Conservation (phyloP, 176 grass and related monocot genomes). For the Bromus sterilis region DNA sequence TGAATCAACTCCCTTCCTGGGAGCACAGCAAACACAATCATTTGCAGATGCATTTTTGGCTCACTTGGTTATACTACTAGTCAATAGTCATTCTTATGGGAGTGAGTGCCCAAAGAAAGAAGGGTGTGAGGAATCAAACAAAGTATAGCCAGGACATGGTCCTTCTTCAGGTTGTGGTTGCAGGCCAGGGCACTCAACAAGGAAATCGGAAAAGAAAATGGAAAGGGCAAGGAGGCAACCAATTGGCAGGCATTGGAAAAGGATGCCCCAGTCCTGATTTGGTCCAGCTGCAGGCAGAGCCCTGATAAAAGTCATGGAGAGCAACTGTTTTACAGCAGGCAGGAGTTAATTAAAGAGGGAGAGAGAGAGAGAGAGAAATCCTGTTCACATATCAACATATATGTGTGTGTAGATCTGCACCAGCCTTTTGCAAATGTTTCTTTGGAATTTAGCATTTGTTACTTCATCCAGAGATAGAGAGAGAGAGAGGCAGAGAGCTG, state of each 20-base stretch:
- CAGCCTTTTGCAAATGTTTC: neutral
- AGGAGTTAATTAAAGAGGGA: neutral
- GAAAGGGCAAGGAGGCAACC: constrained; percentile 23
- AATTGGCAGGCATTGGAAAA: constrained; percentile 31
- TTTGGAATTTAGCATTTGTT: neutral
- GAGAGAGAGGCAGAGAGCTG: neutral
- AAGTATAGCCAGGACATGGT: constrained; percentile 17
- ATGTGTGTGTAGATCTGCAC: neutral
- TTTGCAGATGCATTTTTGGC: neutral
- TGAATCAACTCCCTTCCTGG: neutral
- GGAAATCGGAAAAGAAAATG: constrained; percentile 17
- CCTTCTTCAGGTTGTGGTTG: constrained; percentile 21
- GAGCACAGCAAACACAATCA: constrained; percentile 17
- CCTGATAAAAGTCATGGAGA: constrained; percentile 48
- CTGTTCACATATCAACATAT: neutral
- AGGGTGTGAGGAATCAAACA: constrained; percentile 26
- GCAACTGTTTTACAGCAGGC: constrained; percentile 23
- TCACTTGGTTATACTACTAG: constrained; percentile 22
- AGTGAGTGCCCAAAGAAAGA: constrained; percentile 21
- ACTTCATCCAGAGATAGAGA: neutral
- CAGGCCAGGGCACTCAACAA: neutral
- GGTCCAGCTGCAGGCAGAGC: constrained; percentile 17
- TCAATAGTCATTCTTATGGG: constrained; percentile 11
- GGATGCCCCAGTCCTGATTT: constrained; percentile 26
- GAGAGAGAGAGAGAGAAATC: neutral